Evolutionary conservation across 2,329 filamentous ascomycete species (phyloP).

Genomic region (Xylogone sp.): DNA sequence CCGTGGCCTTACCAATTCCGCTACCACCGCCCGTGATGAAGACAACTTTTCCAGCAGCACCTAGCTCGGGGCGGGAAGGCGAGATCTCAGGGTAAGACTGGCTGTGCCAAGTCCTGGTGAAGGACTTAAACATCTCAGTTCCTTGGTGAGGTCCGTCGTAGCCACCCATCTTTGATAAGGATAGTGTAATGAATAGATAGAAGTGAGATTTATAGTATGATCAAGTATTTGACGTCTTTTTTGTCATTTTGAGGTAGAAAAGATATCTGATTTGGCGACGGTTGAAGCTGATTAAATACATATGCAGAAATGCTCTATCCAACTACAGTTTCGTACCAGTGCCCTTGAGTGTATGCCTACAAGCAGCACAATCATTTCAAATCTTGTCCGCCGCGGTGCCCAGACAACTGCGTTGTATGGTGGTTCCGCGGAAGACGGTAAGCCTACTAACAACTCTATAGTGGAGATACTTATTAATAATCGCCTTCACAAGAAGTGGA

Average conservation of each 20-base stretch:
- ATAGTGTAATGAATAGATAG: not conserved
- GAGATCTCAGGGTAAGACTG: conserved; percentile 24
- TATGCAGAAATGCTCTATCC: not conserved
- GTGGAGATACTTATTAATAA: not conserved
- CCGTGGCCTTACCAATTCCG: conserved; percentile 14
- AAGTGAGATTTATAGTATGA: not conserved
- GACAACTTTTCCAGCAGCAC: conserved; percentile 5
- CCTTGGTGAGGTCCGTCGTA: not conserved
- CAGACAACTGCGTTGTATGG: not conserved
- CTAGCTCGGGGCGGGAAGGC: conserved; percentile 11
- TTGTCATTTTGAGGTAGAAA: not conserved
- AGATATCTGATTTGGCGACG: not conserved
- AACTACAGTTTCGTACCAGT: not conserved
- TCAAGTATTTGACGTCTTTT: not conserved
- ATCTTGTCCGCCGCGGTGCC: not conserved
- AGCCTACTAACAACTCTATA: not conserved
- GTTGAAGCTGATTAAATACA: not conserved
- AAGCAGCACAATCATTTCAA: not conserved
- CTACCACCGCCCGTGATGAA: conserved; percentile 8
- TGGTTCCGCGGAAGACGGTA: not conserved
- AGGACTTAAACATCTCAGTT: not conserved
- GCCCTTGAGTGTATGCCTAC: not conserved
- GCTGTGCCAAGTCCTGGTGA: conserved; percentile 19
- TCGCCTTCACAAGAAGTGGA: not conserved
- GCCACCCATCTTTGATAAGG: not conserved